A percentile compares a stretch with the other conserved stretches of the same genome.
Evolutionary conservation across 306 rosid genomes (phyloP).

Genomic region (Quillaja saponaria): DNA sequence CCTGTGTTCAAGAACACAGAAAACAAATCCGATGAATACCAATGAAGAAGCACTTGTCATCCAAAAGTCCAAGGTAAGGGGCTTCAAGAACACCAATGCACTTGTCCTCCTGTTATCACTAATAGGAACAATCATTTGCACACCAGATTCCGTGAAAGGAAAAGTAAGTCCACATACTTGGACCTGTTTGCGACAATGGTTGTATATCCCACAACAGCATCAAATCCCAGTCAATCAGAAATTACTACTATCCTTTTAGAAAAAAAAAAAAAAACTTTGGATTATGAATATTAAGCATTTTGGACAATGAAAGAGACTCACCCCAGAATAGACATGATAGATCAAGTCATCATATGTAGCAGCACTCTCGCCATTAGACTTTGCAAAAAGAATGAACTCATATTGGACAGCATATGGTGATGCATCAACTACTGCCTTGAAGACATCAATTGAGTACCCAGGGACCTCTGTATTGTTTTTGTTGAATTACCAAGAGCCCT

Average conservation of each 20-base stretch:
- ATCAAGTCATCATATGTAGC: slow-evolving; percentile 46
- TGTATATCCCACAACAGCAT: slow-evolving; percentile 50
- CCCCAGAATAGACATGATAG: slow-evolving; percentile 48
- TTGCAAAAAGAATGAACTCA: slow-evolving; percentile 44
- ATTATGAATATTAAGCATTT: background rate
- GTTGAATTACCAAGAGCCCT: background rate
- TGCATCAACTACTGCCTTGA: no score
- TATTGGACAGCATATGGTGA: slow-evolving; percentile 42
- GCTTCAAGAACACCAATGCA: slow-evolving; percentile 68
- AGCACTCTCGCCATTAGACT: slow-evolving; percentile 10
- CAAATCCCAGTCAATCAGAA: slow-evolving; percentile 39
- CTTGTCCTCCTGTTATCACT: slow-evolving; percentile 31
- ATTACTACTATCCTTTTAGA: background rate
- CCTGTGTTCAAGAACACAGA: slow-evolving; percentile 64
- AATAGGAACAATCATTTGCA: slow-evolving; percentile 59
- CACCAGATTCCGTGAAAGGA: slow-evolving; percentile 64
- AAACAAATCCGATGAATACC: slow-evolving; percentile 51
- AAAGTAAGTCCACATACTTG: slow-evolving; percentile 51
- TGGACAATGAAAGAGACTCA: slow-evolving; percentile 1
- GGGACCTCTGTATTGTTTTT: slow-evolving; percentile 8
- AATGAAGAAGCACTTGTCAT: slow-evolving; percentile 41
- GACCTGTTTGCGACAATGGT: no score
- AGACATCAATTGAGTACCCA: slow-evolving; percentile 58
- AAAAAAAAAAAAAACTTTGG: background rate
- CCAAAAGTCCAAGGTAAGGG: slow-evolving; percentile 57